Base-by-base conservation (phyloP, 2,329 filamentous ascomycete species). In the Dryadomyces quercus-mongolicae region DNA sequence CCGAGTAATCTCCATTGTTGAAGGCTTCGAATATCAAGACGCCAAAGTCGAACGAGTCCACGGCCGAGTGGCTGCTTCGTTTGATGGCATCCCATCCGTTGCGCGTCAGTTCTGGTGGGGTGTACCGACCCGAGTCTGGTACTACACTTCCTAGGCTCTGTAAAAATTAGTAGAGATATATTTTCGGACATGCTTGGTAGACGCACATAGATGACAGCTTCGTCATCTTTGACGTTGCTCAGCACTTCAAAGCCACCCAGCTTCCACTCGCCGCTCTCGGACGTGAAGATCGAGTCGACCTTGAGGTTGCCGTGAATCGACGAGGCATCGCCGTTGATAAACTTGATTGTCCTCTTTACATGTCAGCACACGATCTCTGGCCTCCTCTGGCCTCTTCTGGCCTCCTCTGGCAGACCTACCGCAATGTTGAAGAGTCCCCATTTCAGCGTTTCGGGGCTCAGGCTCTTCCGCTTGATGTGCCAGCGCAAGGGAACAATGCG, bases 191-290 rank as follows among this genome's bases (percentile, higher is more conserved):
- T 5, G 48, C 38, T 8, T 5, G 5, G 9, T 16, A 18, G 5
- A 42, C 66, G 18, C 61, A 88, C 85, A 65, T 94, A 96, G 64
- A 98, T 91, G 49, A 95, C 76, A 10, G 91, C 89, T 62, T 97
- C 89, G 58, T 97, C 91, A 55, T 97, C 93, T 64, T 96, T 97
- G 71, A 97, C 84, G 42, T 86, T 96, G 70, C 91, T 97, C 56
- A 97, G 69, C 5, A 95, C 80, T 61, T 98, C 93, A 61, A 98
- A 95, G 0, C 93, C 93, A 20, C 86, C 91, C 2, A 98, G 73
- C 65, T 94, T 97, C 93, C 93, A 98, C 70, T 98, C 93, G 55
- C 93, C 93, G 64, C 93, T 96, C 66, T 97, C 92, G 57, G 89
- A 90, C 4, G 88, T 93, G 68, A 91, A 98, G 59, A 98, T 77